These are phyloP conservation scores for Pseudogymnoascus sp. DNA, from an alignment of 2,329 filamentous ascomycete species.

Conservation along the genomic window DNA sequence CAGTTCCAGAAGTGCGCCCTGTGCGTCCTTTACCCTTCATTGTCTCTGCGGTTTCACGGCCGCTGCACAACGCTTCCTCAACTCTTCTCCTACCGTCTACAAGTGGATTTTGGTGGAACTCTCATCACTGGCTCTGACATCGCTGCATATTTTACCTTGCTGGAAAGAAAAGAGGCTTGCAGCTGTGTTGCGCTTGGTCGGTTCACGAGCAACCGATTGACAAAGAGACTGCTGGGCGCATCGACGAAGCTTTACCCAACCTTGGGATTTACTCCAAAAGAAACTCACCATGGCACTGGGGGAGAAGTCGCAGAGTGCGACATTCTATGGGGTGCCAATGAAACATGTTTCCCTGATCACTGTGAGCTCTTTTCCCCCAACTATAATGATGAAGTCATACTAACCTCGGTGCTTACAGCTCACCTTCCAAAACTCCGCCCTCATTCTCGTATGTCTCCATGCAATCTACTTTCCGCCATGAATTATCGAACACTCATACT, in stretches of 20 bases:
- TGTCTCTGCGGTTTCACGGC: conserved; percentile 4
- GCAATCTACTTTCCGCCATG: neutral
- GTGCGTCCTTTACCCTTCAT: neutral
- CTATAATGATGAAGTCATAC: conserved; percentile 22
- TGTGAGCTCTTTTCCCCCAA: conserved; percentile 35
- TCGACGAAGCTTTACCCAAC: conserved; percentile 1
- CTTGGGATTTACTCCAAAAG: neutral
- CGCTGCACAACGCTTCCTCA: conserved; percentile 6
- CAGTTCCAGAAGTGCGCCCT: neutral
- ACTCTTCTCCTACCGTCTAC: neutral
- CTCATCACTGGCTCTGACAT: neutral
- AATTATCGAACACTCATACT: conserved; percentile 4
- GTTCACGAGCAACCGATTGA: neutral
- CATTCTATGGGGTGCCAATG: conserved; percentile 51
- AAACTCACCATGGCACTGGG: conserved; percentile 16
- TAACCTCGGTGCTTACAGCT: conserved; percentile 44
- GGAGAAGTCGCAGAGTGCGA: conserved; percentile 20
- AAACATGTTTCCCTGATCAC: conserved; percentile 62
- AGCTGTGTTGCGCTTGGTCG: neutral
- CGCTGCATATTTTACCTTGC: neutral
- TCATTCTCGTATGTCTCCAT: conserved; percentile 55
- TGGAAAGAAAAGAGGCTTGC: neutral
- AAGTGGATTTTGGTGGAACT: conserved; percentile 3
- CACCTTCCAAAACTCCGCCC: conserved; percentile 71
- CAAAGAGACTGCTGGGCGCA: neutral